Conservation (phyloP, 2,329 filamentous ascomycete genomes). For the Penicillium sp. region DNA sequence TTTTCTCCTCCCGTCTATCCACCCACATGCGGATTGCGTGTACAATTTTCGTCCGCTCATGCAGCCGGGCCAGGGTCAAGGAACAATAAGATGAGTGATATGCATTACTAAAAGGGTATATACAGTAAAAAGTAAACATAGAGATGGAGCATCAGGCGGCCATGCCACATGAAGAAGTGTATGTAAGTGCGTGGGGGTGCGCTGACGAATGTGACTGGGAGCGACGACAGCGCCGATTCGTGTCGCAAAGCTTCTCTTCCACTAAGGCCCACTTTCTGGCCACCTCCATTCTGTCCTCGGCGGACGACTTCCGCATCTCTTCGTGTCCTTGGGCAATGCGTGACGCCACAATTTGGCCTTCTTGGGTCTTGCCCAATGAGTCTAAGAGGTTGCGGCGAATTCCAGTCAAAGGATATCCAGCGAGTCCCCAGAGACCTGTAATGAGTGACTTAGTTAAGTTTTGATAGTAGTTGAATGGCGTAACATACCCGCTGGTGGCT, state of each 20-base stretch:
- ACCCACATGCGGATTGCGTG: not conserved
- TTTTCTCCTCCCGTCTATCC: not conserved
- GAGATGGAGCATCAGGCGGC: not conserved
- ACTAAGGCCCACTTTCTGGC: conserved; percentile 16
- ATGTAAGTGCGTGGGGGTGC: not conserved
- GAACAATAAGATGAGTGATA: not conserved
- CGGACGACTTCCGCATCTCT: conserved; percentile 18
- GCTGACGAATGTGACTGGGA: not conserved
- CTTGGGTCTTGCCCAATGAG: conserved; percentile 18
- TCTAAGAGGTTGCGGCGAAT: conserved; percentile 23
- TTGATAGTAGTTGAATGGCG: not conserved
- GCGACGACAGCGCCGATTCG: not conserved
- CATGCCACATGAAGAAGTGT: not conserved
- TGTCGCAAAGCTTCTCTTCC: conserved; percentile 9
- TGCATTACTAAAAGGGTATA: not conserved
- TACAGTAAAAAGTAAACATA: not conserved
- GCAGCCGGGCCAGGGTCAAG: not conserved
- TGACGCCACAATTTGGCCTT: conserved; percentile 15
- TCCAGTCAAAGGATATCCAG: conserved; percentile 26
- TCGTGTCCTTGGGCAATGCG: conserved; percentile 22
- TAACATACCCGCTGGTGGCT: conserved; percentile 69
- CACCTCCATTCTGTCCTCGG: conserved; percentile 16
- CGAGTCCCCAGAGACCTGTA: conserved; percentile 25
- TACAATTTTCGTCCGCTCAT: not conserved
- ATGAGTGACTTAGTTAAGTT: not conserved